These are phyloP conservation scores for Anisodus tanguticus DNA, from an alignment of 257 asterid species.

Conservation along the genomic window DNA sequence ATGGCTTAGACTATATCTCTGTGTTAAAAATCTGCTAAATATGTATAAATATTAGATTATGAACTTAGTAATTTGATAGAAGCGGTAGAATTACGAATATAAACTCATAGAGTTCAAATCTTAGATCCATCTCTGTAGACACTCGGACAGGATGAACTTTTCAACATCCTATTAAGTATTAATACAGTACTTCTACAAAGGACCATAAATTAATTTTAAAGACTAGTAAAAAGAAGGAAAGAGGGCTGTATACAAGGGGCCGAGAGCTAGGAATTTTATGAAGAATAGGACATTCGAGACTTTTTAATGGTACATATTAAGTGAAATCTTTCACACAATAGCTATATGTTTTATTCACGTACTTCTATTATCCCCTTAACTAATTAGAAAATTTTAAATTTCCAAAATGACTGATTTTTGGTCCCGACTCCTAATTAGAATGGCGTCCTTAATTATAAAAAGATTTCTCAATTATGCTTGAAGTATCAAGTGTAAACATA, in stretches of 20 bases:
- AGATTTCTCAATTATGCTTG: not conserved
- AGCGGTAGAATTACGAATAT: too few species aligned
- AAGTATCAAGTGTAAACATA: not conserved
- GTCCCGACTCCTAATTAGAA: not conserved
- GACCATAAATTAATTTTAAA: slow-evolving; percentile 18
- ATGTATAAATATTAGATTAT: too few species aligned
- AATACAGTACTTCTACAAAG: not conserved
- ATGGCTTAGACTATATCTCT: too few species aligned
- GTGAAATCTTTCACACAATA: not conserved
- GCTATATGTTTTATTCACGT: not conserved
- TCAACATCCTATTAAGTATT: too few species aligned
- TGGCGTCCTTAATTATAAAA: not conserved
- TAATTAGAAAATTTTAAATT: not conserved
- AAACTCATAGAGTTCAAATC: too few species aligned
- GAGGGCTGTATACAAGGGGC: not conserved
- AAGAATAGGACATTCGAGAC: not conserved
- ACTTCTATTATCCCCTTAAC: not conserved
- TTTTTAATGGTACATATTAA: not conserved
- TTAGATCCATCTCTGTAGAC: too few species aligned
- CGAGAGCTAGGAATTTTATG: not conserved
- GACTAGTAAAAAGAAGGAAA: not conserved
- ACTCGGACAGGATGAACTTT: too few species aligned
- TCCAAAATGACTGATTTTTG: not conserved
- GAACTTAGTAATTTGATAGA: too few species aligned
- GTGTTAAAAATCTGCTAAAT: too few species aligned